Evolutionary conservation across 1,284 basidiomycete genomes (phyloP), one percentile per base, ranked within the genome.

Genomic region (Rhodotorula sp.): DNA sequence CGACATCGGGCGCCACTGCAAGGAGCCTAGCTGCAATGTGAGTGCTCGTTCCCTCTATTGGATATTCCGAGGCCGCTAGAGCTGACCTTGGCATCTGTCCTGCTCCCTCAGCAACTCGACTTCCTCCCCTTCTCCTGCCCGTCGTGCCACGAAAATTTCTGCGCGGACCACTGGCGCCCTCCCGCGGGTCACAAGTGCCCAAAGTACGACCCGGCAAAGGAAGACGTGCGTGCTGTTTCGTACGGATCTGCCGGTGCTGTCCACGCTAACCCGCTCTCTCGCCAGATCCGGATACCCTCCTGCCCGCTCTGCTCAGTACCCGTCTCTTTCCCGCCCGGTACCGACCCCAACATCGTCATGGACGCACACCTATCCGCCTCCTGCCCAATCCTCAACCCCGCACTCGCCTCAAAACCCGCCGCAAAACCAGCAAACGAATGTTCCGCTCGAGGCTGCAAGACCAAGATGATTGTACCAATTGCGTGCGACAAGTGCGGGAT

Each of bases 401-500:
- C 64, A 29, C 39, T 53, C 63, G 48, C 48, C 22, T 30, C 32
- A 24, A 44, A 44, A 0, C 11, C 56, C 8, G 24, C 56, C 30
- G 22, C 60, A 30, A 67, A 59, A 17, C 20, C 57, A 2, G 29
- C 53, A 17, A 74, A 67, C 39, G 55, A 60, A 30, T 70, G 68
- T 47, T 44, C 27, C 29, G 71, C 62, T 47, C 65, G 47, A n/a
- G 52, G 44, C 13, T 77, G 76, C 62, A 55, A 64, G 20, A 70
- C 64, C 24, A 76, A 73, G 62, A 64, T 76, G 64, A 68, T 76
- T 67, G 70, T 68, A 4, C 70, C 72, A 4, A 75, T 77, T 19
- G 57, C 51, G 55, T 77, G 76, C 57, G 48, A 55, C 4, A n/a
- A 32, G 22, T 77, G 76, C 59, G 4, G 53, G 6, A 39, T 46